Evolutionary conservation across 371 early-diverging fungal genomes (phyloP).

Genomic region (Smittium culicis): DNA sequence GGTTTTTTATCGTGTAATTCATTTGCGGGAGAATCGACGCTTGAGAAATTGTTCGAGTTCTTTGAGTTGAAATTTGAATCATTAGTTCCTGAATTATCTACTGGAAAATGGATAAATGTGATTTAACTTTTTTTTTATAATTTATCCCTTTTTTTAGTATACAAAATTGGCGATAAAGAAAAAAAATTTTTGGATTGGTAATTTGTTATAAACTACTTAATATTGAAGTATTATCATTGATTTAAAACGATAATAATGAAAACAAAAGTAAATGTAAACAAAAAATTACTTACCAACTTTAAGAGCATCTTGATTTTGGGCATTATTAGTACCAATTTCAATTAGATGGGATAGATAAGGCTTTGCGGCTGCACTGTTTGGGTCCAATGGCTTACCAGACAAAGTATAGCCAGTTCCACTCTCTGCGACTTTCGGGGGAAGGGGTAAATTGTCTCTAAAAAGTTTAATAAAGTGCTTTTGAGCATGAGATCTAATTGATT

Average conservation of each 20-base stretch:
- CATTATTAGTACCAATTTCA: not conserved
- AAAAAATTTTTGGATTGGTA: too few relatives aligned
- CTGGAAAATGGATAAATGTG: not conserved
- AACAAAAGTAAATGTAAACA: too few relatives aligned
- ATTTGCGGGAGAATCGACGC: too few relatives aligned
- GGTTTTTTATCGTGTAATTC: not conserved
- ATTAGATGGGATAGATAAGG: conserved; percentile 42
- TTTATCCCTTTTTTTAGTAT: not conserved
- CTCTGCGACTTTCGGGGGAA: conserved; percentile 64
- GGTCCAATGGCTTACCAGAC: conserved; percentile 72
- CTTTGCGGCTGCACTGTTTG: conserved; percentile 68
- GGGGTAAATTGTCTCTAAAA: conserved; percentile 58
- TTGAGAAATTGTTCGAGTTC: too few relatives aligned
- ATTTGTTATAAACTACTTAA: too few relatives aligned
- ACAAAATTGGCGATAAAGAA: too few relatives aligned
- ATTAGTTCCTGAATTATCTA: not conserved
- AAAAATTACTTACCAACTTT: too few relatives aligned
- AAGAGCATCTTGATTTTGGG: too few relatives aligned
- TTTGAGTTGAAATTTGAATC: not conserved
- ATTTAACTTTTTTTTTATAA: not conserved
- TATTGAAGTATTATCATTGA: too few relatives aligned
- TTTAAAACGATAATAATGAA: too few relatives aligned
- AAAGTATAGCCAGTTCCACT: conserved; percentile 75
- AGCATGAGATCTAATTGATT: conserved; percentile 75
- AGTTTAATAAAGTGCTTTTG: conserved; percentile 83